phyloP scores from a whole-genome alignment of 176 grass and related monocot genomes.

The Oryza glaberrima region DNA sequence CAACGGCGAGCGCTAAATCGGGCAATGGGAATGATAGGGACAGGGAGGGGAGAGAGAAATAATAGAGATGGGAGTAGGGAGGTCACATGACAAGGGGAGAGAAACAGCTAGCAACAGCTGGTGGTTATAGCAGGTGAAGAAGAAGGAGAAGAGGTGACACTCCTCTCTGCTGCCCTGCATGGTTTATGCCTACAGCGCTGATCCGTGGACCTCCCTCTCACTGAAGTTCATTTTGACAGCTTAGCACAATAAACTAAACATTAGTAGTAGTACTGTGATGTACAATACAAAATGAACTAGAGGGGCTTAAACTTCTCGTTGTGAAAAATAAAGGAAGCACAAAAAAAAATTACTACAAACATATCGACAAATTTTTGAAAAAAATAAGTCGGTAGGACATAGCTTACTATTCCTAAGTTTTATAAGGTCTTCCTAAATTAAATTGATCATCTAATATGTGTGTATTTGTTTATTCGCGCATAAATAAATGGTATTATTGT shows the following conservation, averaged over 20 bases:
- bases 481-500: too few species aligned
- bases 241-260: background rate
- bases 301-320: too few species aligned
- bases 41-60: background rate
- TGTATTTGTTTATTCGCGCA: too few species aligned
- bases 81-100: conserved; percentile 64
- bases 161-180: background rate
- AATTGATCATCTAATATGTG: too few species aligned
- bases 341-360: too few species aligned
- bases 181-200: background rate
- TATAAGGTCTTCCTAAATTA: too few species aligned
- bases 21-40: conserved; percentile 44
- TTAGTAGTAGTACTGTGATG: too few species aligned
- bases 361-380: too few species aligned
- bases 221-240: background rate
- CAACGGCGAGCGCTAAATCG: conserved; percentile 38
- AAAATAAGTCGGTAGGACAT: too few species aligned
- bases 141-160: background rate
- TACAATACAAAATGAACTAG: too few species aligned
- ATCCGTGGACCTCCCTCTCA: background rate
- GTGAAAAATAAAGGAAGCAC: too few species aligned
- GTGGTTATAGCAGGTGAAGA: conserved; percentile 25
- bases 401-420: too few species aligned
- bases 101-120: conserved; percentile 81
- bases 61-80: background rate